A percentile compares a stretch with the other conserved stretches of the same genome.
These are phyloP conservation scores for Catharanthus roseus DNA, from an alignment of 257 asterid genomes.

Conservation along the genomic window DNA sequence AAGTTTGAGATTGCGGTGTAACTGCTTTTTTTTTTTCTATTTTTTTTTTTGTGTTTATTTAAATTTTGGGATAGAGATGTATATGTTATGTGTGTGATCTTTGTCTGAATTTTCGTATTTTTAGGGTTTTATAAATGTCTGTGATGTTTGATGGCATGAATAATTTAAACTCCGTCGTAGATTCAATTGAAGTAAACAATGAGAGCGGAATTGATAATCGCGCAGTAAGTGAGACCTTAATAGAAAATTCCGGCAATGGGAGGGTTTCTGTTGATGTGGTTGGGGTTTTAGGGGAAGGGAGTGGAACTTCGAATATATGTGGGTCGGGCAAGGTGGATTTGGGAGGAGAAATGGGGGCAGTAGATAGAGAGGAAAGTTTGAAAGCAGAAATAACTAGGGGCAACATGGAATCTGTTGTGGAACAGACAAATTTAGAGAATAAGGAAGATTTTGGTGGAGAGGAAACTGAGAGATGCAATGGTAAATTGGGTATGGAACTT, in stretches of 20 bases:
- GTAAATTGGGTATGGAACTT: slow-evolving; percentile 6
- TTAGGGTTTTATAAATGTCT: slow-evolving; percentile 39
- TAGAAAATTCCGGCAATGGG: slow-evolving; percentile 21
- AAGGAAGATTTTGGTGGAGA: slow-evolving; percentile 1
- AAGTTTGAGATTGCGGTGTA: not conserved
- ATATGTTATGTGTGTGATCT: not conserved
- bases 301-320: slow-evolving; percentile 10
- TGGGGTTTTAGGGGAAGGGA: slow-evolving; percentile 40
- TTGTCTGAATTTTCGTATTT: slow-evolving; percentile 14
- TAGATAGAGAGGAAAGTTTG: slow-evolving; percentile 6
- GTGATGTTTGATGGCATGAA: slow-evolving; percentile 23
- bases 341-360: not conserved
- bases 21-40: not conserved
- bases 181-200: slow-evolving; percentile 18
- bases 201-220: slow-evolving; percentile 20
- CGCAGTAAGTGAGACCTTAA: slow-evolving; percentile 31
- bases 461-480: not conserved
- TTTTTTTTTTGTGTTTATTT: no score
- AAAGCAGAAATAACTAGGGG: not conserved
- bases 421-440: not conserved
- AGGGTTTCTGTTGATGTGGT: slow-evolving; percentile 30
- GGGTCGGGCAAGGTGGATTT: slow-evolving; percentile 1
- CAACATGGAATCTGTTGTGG: not conserved
- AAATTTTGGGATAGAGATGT: not conserved
- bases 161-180: slow-evolving; percentile 19